Evolutionary conservation across 2,329 filamentous ascomycete species (phyloP).

Genomic region (Diaporthe sp.): DNA sequence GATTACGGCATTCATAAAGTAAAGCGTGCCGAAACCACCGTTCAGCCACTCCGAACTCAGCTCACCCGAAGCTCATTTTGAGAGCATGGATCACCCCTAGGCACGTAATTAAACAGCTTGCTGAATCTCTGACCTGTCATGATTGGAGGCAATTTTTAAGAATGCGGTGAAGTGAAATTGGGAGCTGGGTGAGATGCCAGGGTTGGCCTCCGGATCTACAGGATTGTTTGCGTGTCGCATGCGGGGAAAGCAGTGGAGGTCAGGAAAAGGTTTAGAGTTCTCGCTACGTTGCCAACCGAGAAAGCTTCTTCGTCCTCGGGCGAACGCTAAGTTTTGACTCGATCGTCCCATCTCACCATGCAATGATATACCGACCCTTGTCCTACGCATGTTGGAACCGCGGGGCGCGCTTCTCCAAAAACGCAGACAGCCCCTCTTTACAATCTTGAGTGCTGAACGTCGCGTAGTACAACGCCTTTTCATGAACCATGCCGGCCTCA

Average conservation of each 20-base stretch:
- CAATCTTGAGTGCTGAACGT: conserved; percentile 52
- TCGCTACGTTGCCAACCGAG: conserved; percentile 9
- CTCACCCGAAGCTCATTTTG: neutral
- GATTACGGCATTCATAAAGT: neutral
- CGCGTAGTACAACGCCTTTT: conserved; percentile 49
- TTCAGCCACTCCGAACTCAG: neutral
- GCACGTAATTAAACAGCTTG: neutral
- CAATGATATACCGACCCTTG: neutral
- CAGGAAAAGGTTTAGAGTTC: conserved; percentile 17
- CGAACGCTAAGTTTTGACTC: neutral
- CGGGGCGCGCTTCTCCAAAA: conserved; percentile 50
- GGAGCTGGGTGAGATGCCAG: neutral
- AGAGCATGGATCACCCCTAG: neutral
- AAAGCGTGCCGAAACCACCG: neutral
- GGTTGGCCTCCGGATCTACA: neutral
- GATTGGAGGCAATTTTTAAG: conserved; percentile 34
- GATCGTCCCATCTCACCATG: neutral
- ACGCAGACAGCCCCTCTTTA: conserved; percentile 52
- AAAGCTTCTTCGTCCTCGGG: conserved; percentile 7
- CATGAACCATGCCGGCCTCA: conserved; percentile 49
- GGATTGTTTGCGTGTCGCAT: neutral
- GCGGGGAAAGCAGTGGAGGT: conserved; percentile 1
- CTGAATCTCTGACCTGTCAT: neutral
- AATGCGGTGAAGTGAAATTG: neutral
- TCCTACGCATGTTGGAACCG: conserved; percentile 11